These are phyloP conservation scores for Coemansia sp. DNA, from an alignment of 192 early-diverging fungal genomes.

Conservation along the genomic window DNA sequence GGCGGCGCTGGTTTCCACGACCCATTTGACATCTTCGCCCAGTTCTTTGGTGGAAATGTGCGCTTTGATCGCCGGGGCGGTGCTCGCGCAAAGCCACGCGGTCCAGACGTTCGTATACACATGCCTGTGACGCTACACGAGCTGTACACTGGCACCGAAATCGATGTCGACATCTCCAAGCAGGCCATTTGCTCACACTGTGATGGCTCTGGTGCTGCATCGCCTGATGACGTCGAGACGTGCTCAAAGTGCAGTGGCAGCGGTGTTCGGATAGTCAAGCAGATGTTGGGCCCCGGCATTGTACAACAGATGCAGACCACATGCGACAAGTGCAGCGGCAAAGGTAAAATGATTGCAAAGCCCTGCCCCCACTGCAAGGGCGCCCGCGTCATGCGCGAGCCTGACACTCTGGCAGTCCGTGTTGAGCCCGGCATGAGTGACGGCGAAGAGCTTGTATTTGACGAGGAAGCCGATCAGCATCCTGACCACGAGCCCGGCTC, in stretches of 20 bases:
- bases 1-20: conserved; percentile 71
- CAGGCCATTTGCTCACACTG: conserved; percentile 93
- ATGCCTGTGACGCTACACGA: conserved; percentile 88
- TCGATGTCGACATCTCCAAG: conserved; percentile 93
- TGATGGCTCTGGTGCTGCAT: conserved; percentile 87
- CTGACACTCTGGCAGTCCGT: conserved; percentile 73
- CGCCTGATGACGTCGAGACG: conserved; percentile 77
- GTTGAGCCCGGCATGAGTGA: conserved; percentile 85
- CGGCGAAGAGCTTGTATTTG: conserved; percentile 72
- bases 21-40: conserved; percentile 97
- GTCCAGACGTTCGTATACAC: conserved; percentile 75
- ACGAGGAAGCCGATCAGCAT: conserved; percentile 86
- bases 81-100: conserved; percentile 71
- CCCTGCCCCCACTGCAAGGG: conserved; percentile 85
- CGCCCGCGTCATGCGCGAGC: conserved; percentile 79
- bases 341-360: conserved; percentile 80
- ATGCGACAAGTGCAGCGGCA: conserved; percentile 89
- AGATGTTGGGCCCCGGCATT: conserved; percentile 89
- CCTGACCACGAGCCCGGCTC: conserved; percentile 90
- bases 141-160: conserved; percentile 77
- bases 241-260: conserved; percentile 79
- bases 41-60: conserved; percentile 75
- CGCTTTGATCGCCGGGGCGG: conserved; percentile 61
- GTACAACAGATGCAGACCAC: conserved; percentile 91
- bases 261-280: conserved; percentile 78